These are phyloP conservation scores for Penicillium concentricum DNA, from an alignment of 2,329 filamentous ascomycete species.

Conservation along the genomic window DNA sequence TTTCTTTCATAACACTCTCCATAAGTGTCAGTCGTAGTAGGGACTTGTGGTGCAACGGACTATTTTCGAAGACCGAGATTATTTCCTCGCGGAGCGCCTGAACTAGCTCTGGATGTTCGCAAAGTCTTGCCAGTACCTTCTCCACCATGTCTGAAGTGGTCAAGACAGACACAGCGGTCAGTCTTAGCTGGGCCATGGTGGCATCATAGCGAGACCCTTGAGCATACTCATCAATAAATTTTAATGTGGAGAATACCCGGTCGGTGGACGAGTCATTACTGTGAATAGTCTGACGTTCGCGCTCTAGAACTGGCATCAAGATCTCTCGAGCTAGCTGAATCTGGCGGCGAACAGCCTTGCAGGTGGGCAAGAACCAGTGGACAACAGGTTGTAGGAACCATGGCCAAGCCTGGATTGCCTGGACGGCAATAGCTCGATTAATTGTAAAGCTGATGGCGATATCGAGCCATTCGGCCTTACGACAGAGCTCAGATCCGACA, in stretches of 20 bases:
- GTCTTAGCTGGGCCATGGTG: neutral
- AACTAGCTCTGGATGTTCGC: neutral
- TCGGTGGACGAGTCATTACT: neutral
- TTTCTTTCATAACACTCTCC: neutral
- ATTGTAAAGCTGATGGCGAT: neutral
- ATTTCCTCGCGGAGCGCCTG: neutral
- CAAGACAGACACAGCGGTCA: neutral
- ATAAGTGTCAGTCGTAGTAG: neutral
- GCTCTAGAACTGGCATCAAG: neutral
- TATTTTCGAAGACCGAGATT: neutral
- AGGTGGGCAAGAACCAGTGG: neutral
- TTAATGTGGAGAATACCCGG: neutral
- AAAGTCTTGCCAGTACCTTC: neutral
- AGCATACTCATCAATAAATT: neutral
- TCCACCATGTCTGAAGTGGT: neutral
- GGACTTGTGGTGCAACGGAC: neutral
- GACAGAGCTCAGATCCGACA: neutral
- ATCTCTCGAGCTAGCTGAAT: neutral
- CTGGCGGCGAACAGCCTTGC: neutral
- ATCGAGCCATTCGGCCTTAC: neutral
- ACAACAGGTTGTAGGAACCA: neutral
- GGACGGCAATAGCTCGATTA: neutral
- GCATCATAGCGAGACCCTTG: neutral
- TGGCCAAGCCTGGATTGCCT: neutral
- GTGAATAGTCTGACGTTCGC: neutral